phyloP scores from a whole-genome alignment of 1,139 yeast genomes.

The Blastobotrys persicus region DNA sequence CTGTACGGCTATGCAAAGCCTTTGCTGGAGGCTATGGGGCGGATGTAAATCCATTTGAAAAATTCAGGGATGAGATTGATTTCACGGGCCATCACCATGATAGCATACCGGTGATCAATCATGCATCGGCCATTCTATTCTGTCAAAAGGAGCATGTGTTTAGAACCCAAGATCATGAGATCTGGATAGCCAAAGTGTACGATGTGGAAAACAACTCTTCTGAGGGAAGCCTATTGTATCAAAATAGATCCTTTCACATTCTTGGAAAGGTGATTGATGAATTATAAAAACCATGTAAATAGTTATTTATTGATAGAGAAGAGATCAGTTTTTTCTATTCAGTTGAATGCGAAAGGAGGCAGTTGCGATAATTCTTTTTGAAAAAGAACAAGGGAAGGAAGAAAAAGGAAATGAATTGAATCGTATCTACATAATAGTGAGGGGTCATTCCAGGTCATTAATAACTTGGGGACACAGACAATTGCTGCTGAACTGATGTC shows the following conservation, averaged over 20 bases:
- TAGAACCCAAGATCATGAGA: slow-evolving; percentile 74
- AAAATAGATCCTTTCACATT: slow-evolving; percentile 29
- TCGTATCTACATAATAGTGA: not conserved
- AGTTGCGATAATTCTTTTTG: no score
- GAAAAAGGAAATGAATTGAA: no score
- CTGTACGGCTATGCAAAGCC: slow-evolving; percentile 43
- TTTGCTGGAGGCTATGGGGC: slow-evolving; percentile 39
- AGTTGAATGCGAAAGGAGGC: no score
- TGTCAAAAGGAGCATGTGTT: slow-evolving; percentile 58
- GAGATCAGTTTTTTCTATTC: not conserved
- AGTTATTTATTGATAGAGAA: not conserved
- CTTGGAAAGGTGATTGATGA: slow-evolving; percentile 24
- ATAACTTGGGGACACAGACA: not conserved
- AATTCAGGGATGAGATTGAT: slow-evolving; percentile 44
- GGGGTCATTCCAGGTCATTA: not conserved
- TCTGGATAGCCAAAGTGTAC: slow-evolving; percentile 66
- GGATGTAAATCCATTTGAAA: slow-evolving; percentile 36
- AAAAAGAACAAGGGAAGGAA: no score
- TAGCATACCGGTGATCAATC: slow-evolving; percentile 56
- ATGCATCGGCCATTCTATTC: slow-evolving; percentile 61
- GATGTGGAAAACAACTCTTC: slow-evolving; percentile 27
- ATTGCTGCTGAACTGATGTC: slow-evolving; percentile 13
- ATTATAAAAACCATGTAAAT: not conserved
- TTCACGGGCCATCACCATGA: slow-evolving; percentile 26
- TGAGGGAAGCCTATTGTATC: slow-evolving; percentile 24